A percentile compares a stretch with the other conserved stretches of the same genome.
phyloP scores from a whole-genome alignment of 2,329 filamentous ascomycete genomes.

The Penicillium digitatum region DNA sequence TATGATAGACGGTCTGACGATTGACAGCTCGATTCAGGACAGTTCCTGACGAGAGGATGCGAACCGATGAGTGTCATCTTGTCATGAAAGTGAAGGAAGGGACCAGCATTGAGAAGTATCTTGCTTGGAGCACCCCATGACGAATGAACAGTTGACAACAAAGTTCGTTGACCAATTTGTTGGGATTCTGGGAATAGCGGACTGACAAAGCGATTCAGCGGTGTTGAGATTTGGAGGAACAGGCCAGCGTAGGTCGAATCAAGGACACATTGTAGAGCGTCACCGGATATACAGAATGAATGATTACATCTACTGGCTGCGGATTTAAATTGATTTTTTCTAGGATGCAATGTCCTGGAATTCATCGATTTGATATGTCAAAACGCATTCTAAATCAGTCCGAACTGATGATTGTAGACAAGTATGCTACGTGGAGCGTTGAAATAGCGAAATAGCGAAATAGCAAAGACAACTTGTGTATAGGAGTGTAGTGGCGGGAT shows the following conservation, averaged over 20 bases:
- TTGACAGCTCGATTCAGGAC: slow-evolving; percentile 48
- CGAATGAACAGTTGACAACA: slow-evolving; percentile 42
- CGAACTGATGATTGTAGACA: slow-evolving; percentile 20
- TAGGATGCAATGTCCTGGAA: not conserved
- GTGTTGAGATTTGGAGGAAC: slow-evolving; percentile 30
- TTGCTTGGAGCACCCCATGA: slow-evolving; percentile 48
- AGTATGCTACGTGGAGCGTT: slow-evolving; percentile 29
- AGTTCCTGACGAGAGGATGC: slow-evolving; percentile 39
- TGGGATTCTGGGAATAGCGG: slow-evolving; percentile 41
- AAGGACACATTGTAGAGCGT: not conserved
- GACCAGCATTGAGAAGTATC: slow-evolving; percentile 41
- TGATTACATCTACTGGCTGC: not conserved
- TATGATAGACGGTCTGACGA: slow-evolving; percentile 39
- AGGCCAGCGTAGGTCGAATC: not conserved
- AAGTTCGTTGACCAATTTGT: slow-evolving; percentile 51
- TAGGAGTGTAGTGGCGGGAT: slow-evolving; percentile 17
- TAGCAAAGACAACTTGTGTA: slow-evolving; percentile 23
- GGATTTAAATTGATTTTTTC: not conserved
- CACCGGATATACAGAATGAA: not conserved
- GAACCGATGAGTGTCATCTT: slow-evolving; percentile 44
- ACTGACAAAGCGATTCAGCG: slow-evolving; percentile 34
- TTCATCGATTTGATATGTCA: not conserved
- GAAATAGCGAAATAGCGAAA: slow-evolving; percentile 18
- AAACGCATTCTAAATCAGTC: slow-evolving; percentile 24
- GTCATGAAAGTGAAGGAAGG: slow-evolving; percentile 35